Conservation (phyloP, 352 stramenopile genomes). For the Albugo laibachii region DNA sequence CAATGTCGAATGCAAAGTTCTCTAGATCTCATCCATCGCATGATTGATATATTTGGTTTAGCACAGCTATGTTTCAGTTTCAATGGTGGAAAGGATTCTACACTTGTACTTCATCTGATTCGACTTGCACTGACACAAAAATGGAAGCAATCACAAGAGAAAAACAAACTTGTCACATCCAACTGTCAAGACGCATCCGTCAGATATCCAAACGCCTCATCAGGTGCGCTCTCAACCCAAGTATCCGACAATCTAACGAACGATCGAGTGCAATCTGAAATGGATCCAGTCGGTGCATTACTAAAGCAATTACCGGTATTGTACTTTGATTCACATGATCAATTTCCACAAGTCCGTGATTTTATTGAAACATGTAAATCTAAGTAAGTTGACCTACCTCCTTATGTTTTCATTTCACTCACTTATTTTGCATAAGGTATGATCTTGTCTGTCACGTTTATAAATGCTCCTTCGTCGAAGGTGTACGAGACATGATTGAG, state of each 20-base stretch:
- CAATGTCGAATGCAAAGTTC: conserved; percentile 27
- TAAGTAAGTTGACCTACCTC: conserved; percentile 12
- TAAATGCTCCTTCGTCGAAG: conserved; percentile 83
- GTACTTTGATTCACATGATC: conserved; percentile 91
- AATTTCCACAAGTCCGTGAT: conserved; percentile 85
- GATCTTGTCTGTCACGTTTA: conserved; percentile 50
- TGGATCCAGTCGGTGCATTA: no score
- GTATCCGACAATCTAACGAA: conserved; percentile 31
- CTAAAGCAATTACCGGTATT: conserved; percentile 55
- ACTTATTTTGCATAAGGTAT: conserved; percentile 10
- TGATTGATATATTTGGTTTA: conserved; percentile 61
- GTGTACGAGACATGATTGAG: conserved; percentile 80
- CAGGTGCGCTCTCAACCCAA: neutral
- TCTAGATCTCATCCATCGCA: conserved; percentile 50
- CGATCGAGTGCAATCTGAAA: conserved; percentile 12
- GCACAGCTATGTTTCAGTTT: conserved; percentile 78
- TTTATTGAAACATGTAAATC: conserved; percentile 67
- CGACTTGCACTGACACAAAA: conserved; percentile 64
- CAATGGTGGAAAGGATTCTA: conserved; percentile 87
- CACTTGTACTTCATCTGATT: conserved; percentile 79
- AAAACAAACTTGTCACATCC: neutral
- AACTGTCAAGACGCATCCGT: neutral
- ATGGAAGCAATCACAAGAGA: conserved; percentile 12
- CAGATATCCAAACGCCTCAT: neutral
- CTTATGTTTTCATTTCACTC: conserved; percentile 2